Conservation (phyloP, 2,329 filamentous ascomycete genomes). For the Rutstroemia sydowiana region DNA sequence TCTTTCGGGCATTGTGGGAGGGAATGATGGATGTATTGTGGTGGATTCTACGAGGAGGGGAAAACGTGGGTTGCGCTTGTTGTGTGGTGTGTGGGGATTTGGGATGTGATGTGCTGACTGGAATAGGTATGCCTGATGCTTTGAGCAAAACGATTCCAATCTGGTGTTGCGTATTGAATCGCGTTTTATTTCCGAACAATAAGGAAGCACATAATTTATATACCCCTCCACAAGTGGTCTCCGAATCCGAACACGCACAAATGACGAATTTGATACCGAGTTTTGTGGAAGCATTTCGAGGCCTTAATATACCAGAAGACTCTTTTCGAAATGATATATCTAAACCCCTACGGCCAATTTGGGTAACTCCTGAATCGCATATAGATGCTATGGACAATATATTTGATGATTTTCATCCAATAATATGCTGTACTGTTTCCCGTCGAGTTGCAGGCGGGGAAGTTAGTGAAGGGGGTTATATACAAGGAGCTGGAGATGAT, state of each 20-base stretch:
- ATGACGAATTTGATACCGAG: conserved; percentile 50
- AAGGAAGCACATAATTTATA: conserved; percentile 46
- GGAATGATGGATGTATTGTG: conserved; percentile 68
- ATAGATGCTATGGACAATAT: conserved; percentile 35
- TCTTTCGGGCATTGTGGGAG: conserved; percentile 59
- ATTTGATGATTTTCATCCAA: conserved; percentile 56
- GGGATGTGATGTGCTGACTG: conserved; percentile 13
- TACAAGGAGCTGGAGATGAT: conserved; percentile 93
- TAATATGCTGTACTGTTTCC: conserved; percentile 84
- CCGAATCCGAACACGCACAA: conserved; percentile 69
- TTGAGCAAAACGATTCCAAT: conserved; percentile 89
- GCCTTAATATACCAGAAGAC: conserved; percentile 53
- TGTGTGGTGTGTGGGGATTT: neutral
- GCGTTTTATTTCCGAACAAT: conserved; percentile 60
- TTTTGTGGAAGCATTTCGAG: conserved; percentile 46
- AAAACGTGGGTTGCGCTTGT: conserved; percentile 51
- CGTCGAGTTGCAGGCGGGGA: conserved; percentile 62
- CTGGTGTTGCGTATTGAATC: conserved; percentile 86
- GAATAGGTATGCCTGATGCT: conserved; percentile 78
- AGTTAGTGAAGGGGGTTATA: conserved; percentile 65
- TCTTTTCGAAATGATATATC: conserved; percentile 47
- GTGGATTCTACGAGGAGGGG: conserved; percentile 90
- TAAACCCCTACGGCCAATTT: conserved; percentile 71
- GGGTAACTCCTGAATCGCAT: conserved; percentile 66
- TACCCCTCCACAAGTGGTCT: conserved; percentile 66